Evolutionary conservation across 169 alveolate species (phyloP), one percentile per base, ranked within the genome.

Genomic region (Toxoplasma gondii): DNA sequence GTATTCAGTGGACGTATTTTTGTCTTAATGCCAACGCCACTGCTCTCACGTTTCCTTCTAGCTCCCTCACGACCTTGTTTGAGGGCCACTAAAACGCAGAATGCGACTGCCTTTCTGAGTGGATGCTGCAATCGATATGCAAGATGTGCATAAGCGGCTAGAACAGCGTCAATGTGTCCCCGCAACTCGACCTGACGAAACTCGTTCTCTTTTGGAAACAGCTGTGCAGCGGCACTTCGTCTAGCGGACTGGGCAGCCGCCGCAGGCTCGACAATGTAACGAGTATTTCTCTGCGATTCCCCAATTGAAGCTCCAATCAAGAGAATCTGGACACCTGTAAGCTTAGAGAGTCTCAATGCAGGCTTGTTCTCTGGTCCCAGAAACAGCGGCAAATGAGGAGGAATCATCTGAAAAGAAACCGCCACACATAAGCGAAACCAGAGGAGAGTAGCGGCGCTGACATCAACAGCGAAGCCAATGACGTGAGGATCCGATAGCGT

Each of bases 291-390:
- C 41, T 82, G 90, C 39, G 90, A 82, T 19, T 82, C 90, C 36
- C n/a, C 90, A 44, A 82, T 82, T 41, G 90, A 82, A 22, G 90
- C 70, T 1, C 90, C 90, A 19, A 82, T 39, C 27, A 82, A 36
- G 31, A 82, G 41, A n/a, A 82, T 45, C 39, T 82, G 54, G n/a
- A 45, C 67, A 36, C 67, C 67, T 9, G 90, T 82, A 16, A 82
- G 67, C 27, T 24, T 36, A 36, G 90, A 45, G 31, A 82, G 90
- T 27, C 67, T 39, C 90, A 82, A 44, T 27, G 36, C 69, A 17
- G 90, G 90, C 90, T 82, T 82, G 90, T 82, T 82, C 31, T 82
- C 90, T 24, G 90, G 90, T 31, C 90, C 90, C 67, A 82, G 67
- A 36, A 82, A 82, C 19, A 82, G 69, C 38, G 90, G 69, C 0